Evolutionary conservation across 2,329 filamentous ascomycete genomes (phyloP).

Genomic region (Penicillium brasilianum): DNA sequence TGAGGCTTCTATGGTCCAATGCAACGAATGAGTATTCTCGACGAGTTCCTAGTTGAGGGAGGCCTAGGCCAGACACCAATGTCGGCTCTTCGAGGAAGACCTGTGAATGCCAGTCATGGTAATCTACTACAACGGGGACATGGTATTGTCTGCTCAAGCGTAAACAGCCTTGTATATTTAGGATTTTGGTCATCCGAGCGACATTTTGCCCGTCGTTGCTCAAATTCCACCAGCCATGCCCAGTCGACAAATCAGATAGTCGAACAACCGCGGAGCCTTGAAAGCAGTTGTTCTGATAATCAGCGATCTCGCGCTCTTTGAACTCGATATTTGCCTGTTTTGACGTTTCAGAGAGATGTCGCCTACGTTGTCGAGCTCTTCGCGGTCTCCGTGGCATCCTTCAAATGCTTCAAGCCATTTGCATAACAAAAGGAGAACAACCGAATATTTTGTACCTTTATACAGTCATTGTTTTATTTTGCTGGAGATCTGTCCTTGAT

Average conservation of each 20-base stretch:
- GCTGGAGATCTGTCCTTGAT: background rate
- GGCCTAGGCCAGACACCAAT: background rate
- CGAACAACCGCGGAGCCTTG: background rate
- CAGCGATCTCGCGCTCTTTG: background rate
- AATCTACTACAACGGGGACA: background rate
- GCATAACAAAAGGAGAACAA: background rate
- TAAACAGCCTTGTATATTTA: background rate
- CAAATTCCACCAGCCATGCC: background rate
- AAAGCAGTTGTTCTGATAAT: background rate
- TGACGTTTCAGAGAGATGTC: background rate
- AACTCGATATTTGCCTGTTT: background rate
- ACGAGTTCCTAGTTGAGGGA: background rate
- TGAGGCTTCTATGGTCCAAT: background rate
- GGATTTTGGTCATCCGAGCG: background rate
- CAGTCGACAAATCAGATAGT: background rate
- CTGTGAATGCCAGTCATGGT: background rate
- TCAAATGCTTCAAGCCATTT: background rate
- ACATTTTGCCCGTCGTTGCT: background rate
- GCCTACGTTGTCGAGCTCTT: background rate
- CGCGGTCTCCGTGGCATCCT: background rate
- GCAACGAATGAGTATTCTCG: background rate
- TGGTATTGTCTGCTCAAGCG: background rate
- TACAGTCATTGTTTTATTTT: background rate
- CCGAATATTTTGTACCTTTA: background rate
- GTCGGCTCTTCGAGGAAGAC: background rate